Percentiles rank a stretch among this genome's conserved stretches.
Evolutionary conservation across 371 early-diverging fungal species (phyloP).

Genomic region (Actinomortierella ambigua): DNA sequence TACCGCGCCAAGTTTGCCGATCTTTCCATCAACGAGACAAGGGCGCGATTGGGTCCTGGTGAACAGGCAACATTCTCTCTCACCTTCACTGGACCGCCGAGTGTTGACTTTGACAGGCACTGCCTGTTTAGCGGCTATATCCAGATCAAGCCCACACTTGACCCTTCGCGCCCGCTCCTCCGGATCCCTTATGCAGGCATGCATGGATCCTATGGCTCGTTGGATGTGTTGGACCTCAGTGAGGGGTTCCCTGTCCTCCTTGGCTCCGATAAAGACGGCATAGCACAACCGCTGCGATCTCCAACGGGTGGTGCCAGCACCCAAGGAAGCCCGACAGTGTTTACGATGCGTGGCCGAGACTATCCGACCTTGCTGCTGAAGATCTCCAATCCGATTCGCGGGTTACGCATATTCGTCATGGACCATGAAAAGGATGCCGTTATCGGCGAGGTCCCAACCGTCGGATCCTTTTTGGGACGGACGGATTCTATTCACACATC

Average conservation of each 20-base stretch:
- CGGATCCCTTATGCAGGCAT: slow-evolving; percentile 37
- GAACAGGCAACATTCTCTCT: slow-evolving; percentile 5
- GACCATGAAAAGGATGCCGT: slow-evolving; percentile 6
- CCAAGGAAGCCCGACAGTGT: slow-evolving; percentile 1
- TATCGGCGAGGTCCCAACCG: slow-evolving; percentile 22
- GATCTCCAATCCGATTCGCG: slow-evolving; percentile 34
- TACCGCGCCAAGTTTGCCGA: slow-evolving; percentile 14
- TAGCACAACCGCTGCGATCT: slow-evolving; percentile 2
- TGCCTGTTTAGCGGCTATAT: slow-evolving; percentile 41
- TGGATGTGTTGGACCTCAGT: slow-evolving; percentile 28
- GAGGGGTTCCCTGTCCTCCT: slow-evolving; percentile 25
- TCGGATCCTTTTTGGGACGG: slow-evolving; percentile 29
- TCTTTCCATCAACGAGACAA: not conserved
- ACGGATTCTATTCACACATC: slow-evolving; percentile 21
- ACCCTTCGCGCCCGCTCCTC: slow-evolving; percentile 13
- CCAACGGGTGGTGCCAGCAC: not conserved
- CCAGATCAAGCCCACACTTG: slow-evolving; percentile 16
- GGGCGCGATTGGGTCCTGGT: slow-evolving; percentile 10
- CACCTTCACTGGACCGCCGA: slow-evolving; percentile 10
- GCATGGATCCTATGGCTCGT: slow-evolving; percentile 29
- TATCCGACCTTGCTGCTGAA: slow-evolving; percentile 23
- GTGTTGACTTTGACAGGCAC: slow-evolving; percentile 15
- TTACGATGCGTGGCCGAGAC: slow-evolving; percentile 17
- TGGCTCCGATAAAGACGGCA: slow-evolving; percentile 15
- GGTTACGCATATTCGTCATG: slow-evolving; percentile 20